A percentile compares a stretch with the other conserved stretches of the same genome.
phyloP scores from a whole-genome alignment of 1,284 basidiomycete genomes.

The Tilletia indica region DNA sequence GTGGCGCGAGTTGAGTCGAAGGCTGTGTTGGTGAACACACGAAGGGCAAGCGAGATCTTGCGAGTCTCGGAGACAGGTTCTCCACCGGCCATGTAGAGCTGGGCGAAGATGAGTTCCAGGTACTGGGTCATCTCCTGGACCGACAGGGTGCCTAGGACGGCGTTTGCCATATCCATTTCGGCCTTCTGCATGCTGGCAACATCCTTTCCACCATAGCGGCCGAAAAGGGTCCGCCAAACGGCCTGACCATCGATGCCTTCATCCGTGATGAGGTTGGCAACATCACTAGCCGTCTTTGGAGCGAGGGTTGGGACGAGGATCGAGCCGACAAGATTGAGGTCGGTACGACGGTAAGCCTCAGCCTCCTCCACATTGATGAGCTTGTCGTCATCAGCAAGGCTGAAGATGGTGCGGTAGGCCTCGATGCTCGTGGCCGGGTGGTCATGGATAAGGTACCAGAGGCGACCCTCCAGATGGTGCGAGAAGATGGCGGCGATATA shows the following conservation, averaged over 20 bases:
- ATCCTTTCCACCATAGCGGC: conserved; percentile 2
- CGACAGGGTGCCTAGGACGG: background rate
- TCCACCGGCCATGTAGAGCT: background rate
- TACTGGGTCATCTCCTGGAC: background rate
- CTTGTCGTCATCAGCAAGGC: background rate
- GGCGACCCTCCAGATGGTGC: background rate
- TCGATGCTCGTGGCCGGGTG: conserved; percentile 9
- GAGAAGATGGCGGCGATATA: background rate
- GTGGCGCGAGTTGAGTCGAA: conserved; percentile 11
- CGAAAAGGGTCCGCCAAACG: background rate
- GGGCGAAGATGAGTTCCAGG: background rate
- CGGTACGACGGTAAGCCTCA: background rate
- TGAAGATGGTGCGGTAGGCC: conserved; percentile 9
- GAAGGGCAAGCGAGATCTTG: background rate
- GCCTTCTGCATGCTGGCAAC: conserved; percentile 5
- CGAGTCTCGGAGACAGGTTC: conserved; percentile 1
- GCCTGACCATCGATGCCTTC: conserved; percentile 6
- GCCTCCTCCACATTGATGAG: background rate
- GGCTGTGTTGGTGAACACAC: background rate
- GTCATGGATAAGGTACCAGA: conserved; percentile 8
- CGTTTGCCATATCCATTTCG: background rate
- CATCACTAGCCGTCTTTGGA: background rate
- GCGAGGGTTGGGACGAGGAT: background rate
- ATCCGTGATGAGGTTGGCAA: background rate
- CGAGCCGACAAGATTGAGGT: background rate